A percentile compares a stretch with the other conserved stretches of the same genome.
Evolutionary conservation across 1,139 yeast species (phyloP).

Genomic region (Yamadazyma atmosphaerica): DNA sequence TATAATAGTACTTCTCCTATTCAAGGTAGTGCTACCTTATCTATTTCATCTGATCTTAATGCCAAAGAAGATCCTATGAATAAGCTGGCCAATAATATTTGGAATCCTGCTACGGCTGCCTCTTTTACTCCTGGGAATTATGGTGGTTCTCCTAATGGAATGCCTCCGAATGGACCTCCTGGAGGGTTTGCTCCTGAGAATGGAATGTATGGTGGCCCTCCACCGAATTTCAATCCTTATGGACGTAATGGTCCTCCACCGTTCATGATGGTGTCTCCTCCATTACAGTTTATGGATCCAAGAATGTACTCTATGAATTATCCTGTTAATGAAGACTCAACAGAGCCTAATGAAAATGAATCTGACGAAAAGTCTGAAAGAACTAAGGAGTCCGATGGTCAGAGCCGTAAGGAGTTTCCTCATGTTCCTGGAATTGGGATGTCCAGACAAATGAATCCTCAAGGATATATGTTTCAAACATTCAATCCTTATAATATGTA

Average conservation of each 20-base stretch:
- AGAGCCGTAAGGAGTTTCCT: slow-evolving; percentile 10
- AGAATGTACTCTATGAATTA: slow-evolving; percentile 24
- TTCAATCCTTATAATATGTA: slow-evolving; percentile 51
- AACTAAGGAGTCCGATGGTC: slow-evolving; percentile 6
- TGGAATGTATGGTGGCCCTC: slow-evolving; percentile 6
- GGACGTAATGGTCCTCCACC: slow-evolving; percentile 26
- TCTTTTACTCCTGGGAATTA: slow-evolving; percentile 48
- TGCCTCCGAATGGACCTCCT: no score
- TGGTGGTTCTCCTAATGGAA: slow-evolving; percentile 10
- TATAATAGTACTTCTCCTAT: slow-evolving; percentile 55
- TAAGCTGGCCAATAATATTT: slow-evolving; percentile 33
- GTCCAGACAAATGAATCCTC: slow-evolving; percentile 29
- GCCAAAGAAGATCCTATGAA: slow-evolving; percentile 21
- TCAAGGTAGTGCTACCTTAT: slow-evolving; percentile 44
- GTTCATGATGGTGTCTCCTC: slow-evolving; percentile 39
- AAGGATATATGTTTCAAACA: slow-evolving; percentile 49
- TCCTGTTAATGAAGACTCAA: slow-evolving; percentile 7
- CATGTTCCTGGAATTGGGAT: slow-evolving; percentile 44
- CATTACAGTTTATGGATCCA: slow-evolving; percentile 43
- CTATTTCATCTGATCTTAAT: slow-evolving; percentile 16
- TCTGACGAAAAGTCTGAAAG: slow-evolving; percentile 9
- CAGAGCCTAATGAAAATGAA: slow-evolving; percentile 9
- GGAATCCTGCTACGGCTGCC: slow-evolving; percentile 68
- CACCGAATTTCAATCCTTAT: slow-evolving; percentile 21
- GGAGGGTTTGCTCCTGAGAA: slow-evolving; percentile 1